phyloP scores from a whole-genome alignment of 2,329 filamentous ascomycete genomes.

The Colletotrichum gloeosporioides region DNA sequence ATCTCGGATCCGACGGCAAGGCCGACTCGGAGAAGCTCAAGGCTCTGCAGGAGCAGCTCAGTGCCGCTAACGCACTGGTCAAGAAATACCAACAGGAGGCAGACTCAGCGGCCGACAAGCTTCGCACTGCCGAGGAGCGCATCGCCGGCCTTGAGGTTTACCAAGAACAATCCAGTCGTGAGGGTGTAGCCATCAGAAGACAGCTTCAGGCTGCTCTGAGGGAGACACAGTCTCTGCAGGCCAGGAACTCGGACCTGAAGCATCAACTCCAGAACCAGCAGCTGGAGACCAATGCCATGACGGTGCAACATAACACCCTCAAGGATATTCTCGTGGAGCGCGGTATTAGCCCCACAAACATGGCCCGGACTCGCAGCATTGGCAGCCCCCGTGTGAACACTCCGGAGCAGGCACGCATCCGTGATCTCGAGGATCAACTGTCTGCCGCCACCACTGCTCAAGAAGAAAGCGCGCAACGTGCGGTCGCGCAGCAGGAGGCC shows the following conservation, averaged over 20 bases:
- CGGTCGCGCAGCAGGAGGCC: conserved; percentile 82
- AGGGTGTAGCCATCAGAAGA: conserved; percentile 86
- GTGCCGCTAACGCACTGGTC: conserved; percentile 78
- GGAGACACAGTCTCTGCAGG: conserved; percentile 82
- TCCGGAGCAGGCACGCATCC: conserved; percentile 79
- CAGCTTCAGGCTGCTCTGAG: conserved; percentile 86
- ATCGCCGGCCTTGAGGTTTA: conserved; percentile 97
- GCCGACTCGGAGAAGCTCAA: conserved; percentile 69
- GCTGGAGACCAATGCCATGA: conserved; percentile 91
- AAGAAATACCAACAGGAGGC: conserved; percentile 90
- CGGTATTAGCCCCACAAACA: conserved; percentile 79
- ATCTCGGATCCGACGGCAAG: conserved; percentile 51
- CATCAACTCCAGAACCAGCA: conserved; percentile 85
- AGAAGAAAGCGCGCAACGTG: conserved; percentile 81
- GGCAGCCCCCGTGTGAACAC: conserved; percentile 78
- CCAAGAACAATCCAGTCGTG: conserved; percentile 94
- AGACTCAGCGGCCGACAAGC: conserved; percentile 83
- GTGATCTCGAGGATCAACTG: conserved; percentile 89
- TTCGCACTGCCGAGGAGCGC: conserved; percentile 91
- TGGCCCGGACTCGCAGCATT: conserved; percentile 73
- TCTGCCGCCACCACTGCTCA: conserved; percentile 78
- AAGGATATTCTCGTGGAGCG: conserved; percentile 92
- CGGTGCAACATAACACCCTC: conserved; percentile 89
- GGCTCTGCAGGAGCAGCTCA: conserved; percentile 81
- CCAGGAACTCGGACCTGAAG: conserved; percentile 81